Conservation (phyloP, 1,284 basidiomycete genomes). For the Agroathelia rolfsii region DNA sequence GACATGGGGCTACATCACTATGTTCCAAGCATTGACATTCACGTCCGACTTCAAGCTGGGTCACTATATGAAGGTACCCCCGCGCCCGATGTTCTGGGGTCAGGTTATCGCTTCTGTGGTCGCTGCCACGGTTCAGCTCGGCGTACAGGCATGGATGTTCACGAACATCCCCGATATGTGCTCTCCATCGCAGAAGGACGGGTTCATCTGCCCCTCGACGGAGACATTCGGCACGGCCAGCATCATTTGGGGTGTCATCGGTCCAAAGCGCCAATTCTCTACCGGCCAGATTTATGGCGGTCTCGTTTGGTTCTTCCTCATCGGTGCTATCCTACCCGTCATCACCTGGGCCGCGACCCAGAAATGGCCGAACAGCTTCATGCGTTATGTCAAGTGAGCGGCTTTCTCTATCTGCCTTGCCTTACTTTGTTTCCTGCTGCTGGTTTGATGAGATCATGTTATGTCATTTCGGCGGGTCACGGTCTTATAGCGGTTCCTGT, state of each 20-base stretch:
- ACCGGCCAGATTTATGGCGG: slow-evolving; percentile 29
- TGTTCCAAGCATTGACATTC: slow-evolving; percentile 35
- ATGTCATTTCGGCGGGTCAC: no score
- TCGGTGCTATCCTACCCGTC: slow-evolving; percentile 34
- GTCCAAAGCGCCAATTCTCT: slow-evolving; percentile 30
- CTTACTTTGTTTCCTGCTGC: no score
- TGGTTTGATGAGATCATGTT: no score
- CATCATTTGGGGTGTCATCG: slow-evolving; percentile 29
- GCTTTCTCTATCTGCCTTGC: not conserved
- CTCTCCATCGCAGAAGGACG: slow-evolving; percentile 13
- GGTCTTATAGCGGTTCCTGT: no score
- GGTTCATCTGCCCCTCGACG: slow-evolving; percentile 17
- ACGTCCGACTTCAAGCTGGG: slow-evolving; percentile 42
- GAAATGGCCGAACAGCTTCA: slow-evolving; percentile 27
- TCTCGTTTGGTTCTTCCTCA: slow-evolving; percentile 31
- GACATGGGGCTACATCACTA: slow-evolving; percentile 20
- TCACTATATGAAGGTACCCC: slow-evolving; percentile 45
- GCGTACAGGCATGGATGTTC: slow-evolving; percentile 44
- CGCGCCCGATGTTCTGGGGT: slow-evolving; percentile 37
- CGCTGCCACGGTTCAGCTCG: slow-evolving; percentile 34
- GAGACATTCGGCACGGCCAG: slow-evolving; percentile 15
- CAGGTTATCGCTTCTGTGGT: slow-evolving; percentile 42
- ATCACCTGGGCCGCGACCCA: slow-evolving; percentile 25
- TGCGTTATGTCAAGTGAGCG: slow-evolving; percentile 33
- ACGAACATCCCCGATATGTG: slow-evolving; percentile 25